A percentile compares a stretch with the other conserved stretches of the same genome.
Evolutionary conservation across 2,329 filamentous ascomycete species (phyloP).

Genomic region (Xylaria sp.): DNA sequence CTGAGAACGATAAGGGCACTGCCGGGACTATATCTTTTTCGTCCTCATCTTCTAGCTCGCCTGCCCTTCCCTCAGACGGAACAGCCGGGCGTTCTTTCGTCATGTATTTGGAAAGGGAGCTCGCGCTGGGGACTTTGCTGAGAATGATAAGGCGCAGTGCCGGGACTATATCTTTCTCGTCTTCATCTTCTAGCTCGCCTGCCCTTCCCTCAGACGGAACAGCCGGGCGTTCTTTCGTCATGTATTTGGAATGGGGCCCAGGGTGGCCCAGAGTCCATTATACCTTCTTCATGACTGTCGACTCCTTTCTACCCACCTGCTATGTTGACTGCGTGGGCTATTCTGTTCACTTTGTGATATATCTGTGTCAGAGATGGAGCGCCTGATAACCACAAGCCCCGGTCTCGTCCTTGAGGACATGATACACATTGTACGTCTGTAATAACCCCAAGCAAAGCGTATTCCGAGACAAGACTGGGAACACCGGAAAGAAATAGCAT

Average conservation of each 20-base stretch:
- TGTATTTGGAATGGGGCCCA: conserved; percentile 45
- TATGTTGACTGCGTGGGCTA: too few species aligned
- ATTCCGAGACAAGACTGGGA: not conserved
- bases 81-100: conserved; percentile 22
- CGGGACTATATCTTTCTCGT: conserved; percentile 41
- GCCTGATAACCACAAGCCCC: too few species aligned
- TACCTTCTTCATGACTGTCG: too few species aligned
- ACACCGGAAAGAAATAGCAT: too few species aligned
- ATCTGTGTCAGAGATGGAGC: not conserved
- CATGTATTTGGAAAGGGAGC: conserved; percentile 46
- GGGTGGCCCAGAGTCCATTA: too few species aligned
- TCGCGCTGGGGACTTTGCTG: conserved; percentile 39
- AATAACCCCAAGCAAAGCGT: not conserved
- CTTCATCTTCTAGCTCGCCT: conserved; percentile 42
- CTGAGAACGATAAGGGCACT: conserved; percentile 47
- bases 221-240: conserved; percentile 23
- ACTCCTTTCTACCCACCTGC: too few species aligned
- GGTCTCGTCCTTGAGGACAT: too few species aligned
- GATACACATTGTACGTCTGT: not conserved
- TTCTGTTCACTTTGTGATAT: too few species aligned
- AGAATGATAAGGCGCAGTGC: conserved; percentile 48
- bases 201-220: conserved; percentile 39
- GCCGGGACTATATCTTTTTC: conserved; percentile 42
- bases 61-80: conserved; percentile 39
- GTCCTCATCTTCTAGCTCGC: conserved; percentile 40